Percentiles rank a stretch among this genome's conserved stretches.
These are phyloP conservation scores for Telopea speciosissima DNA, from an alignment of 177 flowering plant species.

Conservation along the genomic window DNA sequence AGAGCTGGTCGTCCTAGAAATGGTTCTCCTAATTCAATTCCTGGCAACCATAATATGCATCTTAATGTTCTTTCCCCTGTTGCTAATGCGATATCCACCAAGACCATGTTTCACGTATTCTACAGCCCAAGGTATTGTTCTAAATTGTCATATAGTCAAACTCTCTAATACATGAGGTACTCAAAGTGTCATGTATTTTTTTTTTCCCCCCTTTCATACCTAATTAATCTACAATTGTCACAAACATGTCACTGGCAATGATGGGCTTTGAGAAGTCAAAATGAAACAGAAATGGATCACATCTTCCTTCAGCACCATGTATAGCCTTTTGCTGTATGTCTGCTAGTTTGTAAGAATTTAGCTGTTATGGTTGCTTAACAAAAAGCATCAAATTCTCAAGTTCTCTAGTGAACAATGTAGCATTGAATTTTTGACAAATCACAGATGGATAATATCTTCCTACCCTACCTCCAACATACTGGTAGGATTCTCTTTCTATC, in stretches of 20 bases:
- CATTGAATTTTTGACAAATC: too few relatives aligned
- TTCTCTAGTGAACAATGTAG: too few relatives aligned
- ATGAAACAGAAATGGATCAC: background rate
- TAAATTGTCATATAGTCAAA: background rate
- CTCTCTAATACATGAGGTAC: background rate
- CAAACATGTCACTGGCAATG: background rate
- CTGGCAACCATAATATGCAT: conserved; percentile 40
- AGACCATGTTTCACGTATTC: conserved; percentile 61
- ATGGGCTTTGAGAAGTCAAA: background rate
- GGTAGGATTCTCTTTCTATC: too few relatives aligned
- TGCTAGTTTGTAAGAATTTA: too few relatives aligned
- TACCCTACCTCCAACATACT: too few relatives aligned
- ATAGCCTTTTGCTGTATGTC: too few relatives aligned
- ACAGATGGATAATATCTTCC: too few relatives aligned
- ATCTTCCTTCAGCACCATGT: too few relatives aligned
- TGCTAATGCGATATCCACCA: conserved; percentile 74
- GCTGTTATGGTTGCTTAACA: too few relatives aligned
- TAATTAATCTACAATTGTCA: background rate
- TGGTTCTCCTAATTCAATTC: conserved; percentile 56
- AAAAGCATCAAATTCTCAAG: too few relatives aligned
- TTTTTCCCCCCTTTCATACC: background rate
- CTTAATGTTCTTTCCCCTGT: conserved; percentile 52
- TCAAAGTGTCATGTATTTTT: background rate
- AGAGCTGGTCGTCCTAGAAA: conserved; percentile 69
- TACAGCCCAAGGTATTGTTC: conserved; percentile 80